Base-by-base conservation (phyloP, 352 stramenopile species). In the Plasmopara viticola region DNA sequence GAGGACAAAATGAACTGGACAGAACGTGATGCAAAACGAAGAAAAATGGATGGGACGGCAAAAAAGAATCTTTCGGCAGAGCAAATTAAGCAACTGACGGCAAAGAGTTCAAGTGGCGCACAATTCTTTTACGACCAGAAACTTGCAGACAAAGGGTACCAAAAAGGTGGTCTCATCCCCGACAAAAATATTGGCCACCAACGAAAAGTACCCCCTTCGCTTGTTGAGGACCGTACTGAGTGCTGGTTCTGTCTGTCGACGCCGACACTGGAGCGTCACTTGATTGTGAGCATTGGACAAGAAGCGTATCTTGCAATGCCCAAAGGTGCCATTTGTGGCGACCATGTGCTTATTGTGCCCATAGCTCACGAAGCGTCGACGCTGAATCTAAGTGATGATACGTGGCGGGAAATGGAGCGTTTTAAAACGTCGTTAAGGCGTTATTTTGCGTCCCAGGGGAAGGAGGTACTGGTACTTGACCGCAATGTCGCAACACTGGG, bases 201-300 rank as follows among this genome's bases (percentile, higher is more conserved):
- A 25, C 20, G 20, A 25, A 25, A 25, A 25, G 20, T 25, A 25
- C 20, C 20, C 3, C 20, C 20, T 25, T 25, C 20, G 17, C 55
- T 44, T 9, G 65, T 89, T 1, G 66, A 72, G 2, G 65, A 87
- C 9, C 82, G 82, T n/a, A 72, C 61, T 9, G 82, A 92, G 62
- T 92, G 82, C 70, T 92, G 82, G 82, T 92, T 92, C 53, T 92
- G 82, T 44, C 62, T 92, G 15, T 74, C 82, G 8, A 92, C 82
- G 12, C 82, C 82, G 5, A 84, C 69, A 17, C 60, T 92, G 0
- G 82, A 90, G 60, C 81, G 76, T 10, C 82, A 92, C 49, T 66
- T 92, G 56, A 88, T 92, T 48, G 79, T 89, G 33, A 87, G 77
- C 48, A 92, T 92, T 51, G 81, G 81, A 7, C 63, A 85, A 49